Evolutionary conservation across 2,329 filamentous ascomycete genomes (phyloP), one percentile per base, ranked within the genome.

Genomic region (Fusarium denticulatum): DNA sequence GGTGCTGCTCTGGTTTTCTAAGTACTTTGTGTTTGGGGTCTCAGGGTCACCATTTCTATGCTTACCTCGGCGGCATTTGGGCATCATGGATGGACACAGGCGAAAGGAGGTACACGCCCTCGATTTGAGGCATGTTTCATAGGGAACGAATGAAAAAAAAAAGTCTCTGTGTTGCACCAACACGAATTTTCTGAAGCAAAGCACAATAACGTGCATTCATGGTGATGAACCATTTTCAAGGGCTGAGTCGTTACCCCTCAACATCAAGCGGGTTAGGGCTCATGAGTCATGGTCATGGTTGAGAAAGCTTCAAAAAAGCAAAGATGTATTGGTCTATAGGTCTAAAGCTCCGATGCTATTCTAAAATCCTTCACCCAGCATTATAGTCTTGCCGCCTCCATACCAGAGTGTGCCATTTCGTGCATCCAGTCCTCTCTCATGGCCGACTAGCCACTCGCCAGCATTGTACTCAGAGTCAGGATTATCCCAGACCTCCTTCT

Each of bases 1-100:
- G 96, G 96, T 93, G 96, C 96, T 82, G 96, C 96, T 87, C 92
- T 99, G 84, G 96, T 99, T 83, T 99, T 99, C 92, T 99, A 97
- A 92, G 88, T 90, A 87, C 84, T 82, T 87, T 87, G 83, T 79
- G 79, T 79, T 81, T 82, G 78, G 81, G 80, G 80, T 74, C 71
- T 74, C 52, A 74, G 71, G 71, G 71, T 81, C 79, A 82, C 79
- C 81, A 80, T 81, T 80, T 81, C 80, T 83, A 80, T 82, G 81
- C 80, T 82, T 84, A 80, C 83, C 79, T 84, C 83, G 82, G 80
- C 81, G 82, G 81, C 80, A 82, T 82, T 79, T 78, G 82, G 84
- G 82, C 82, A 85, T 84, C 82, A 84, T 83, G 85, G 84, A 85
- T 84, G 85, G 84, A 85, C 82, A 83, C 81, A 82, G 85, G 84